phyloP scores from a whole-genome alignment of 164 flowering plant genomes.

The Magnolia officinalis region DNA sequence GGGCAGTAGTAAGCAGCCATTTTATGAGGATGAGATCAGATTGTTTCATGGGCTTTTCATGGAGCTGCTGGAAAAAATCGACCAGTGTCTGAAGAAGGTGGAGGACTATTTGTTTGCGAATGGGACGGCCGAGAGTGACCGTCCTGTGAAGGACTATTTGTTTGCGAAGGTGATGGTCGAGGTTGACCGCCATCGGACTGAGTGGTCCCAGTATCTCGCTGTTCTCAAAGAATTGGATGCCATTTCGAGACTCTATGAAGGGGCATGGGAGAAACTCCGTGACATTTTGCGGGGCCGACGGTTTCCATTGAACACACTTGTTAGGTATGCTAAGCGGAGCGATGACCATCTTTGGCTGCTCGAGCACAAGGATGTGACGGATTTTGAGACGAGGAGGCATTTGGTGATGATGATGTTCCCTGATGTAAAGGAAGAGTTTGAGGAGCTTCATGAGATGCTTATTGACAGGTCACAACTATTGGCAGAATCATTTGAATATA shows the following conservation, averaged over 20 bases:
- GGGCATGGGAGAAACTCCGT: slow-evolving; percentile 45
- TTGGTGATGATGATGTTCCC: slow-evolving; percentile 77
- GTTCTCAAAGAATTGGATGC: slow-evolving; percentile 57
- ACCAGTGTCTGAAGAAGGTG: slow-evolving; percentile 42
- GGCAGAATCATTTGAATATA: slow-evolving; percentile 79
- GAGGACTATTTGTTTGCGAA: slow-evolving; percentile 28
- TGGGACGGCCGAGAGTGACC: slow-evolving; percentile 27
- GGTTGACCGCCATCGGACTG: slow-evolving; percentile 15
- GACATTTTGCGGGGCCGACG: slow-evolving; percentile 41
- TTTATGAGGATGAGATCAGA: slow-evolving; percentile 37
- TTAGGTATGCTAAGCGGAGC: slow-evolving; percentile 43
- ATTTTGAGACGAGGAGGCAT: slow-evolving; percentile 75
- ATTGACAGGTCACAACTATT: slow-evolving; percentile 78
- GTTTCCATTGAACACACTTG: slow-evolving; percentile 40
- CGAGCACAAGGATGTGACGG: slow-evolving; percentile 59
- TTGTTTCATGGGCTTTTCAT: slow-evolving; percentile 33
- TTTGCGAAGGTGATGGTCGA: slow-evolving; percentile 21
- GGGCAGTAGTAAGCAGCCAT: slow-evolving; percentile 13
- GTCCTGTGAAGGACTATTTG: slow-evolving; percentile 33
- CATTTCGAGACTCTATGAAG: slow-evolving; percentile 50
- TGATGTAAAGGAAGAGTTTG: slow-evolving; percentile 71
- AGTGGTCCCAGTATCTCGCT: slow-evolving; percentile 53
- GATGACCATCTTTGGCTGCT: slow-evolving; percentile 81
- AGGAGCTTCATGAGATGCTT: slow-evolving; percentile 85
- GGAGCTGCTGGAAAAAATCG: slow-evolving; percentile 43